Conservation (phyloP, 2,329 filamentous ascomycete species). For the Penicillium rolfsii region DNA sequence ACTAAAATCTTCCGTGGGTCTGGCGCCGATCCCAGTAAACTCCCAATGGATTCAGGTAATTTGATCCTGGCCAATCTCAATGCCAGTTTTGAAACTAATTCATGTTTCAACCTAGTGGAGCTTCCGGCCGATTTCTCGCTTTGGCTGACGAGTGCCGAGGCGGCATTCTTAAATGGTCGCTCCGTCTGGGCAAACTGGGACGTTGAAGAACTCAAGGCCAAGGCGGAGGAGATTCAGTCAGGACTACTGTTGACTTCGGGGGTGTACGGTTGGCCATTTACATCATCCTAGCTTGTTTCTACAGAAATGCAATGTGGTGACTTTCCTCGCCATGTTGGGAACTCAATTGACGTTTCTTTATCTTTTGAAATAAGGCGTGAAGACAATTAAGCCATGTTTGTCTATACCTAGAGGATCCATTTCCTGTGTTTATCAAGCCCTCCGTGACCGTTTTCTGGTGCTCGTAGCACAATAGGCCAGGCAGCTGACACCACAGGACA, state of each 20-base stretch:
- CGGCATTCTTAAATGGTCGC: conserved; percentile 44
- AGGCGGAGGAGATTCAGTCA: conserved; percentile 22
- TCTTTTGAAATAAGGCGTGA: neutral
- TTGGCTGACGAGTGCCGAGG: conserved; percentile 46
- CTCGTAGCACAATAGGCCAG: neutral
- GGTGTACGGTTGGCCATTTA: conserved; percentile 3
- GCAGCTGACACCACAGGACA: neutral
- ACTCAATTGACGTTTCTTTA: neutral
- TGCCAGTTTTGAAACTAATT: neutral
- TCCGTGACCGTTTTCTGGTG: no score
- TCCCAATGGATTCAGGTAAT: conserved; percentile 28
- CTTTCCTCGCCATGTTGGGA: neutral
- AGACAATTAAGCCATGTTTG: neutral
- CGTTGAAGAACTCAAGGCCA: conserved; percentile 44
- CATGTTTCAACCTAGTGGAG: conserved; percentile 17
- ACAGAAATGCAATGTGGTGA: neutral
- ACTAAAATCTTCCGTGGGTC: conserved; percentile 28
- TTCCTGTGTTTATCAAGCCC: neutral
- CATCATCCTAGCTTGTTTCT: conserved; percentile 1
- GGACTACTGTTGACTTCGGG: conserved; percentile 2
- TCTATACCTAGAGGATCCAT: neutral
- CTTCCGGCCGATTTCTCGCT: conserved; percentile 37
- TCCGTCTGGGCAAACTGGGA: conserved; percentile 48
- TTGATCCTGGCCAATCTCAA: neutral
- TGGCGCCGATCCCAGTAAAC: conserved; percentile 18